Conservation (phyloP, 495 filamentous ascomycete genomes). For the Jackrogersella minutella region DNA sequence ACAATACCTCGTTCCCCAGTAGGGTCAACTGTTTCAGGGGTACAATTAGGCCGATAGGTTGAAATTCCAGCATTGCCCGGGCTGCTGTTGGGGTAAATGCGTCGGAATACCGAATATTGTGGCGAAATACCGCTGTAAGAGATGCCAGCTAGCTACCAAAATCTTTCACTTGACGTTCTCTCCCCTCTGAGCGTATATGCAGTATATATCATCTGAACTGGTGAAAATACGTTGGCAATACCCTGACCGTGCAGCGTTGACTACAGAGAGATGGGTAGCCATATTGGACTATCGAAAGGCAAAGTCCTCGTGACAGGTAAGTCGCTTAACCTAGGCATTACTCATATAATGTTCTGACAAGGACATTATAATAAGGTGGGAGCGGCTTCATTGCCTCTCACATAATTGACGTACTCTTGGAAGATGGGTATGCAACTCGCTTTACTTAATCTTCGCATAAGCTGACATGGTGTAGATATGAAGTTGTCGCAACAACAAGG, state of each 20-base stretch:
- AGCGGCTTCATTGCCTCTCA: conserved; percentile 43
- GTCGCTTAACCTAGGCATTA: background rate
- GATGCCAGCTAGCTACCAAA: background rate
- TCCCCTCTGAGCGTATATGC: no score
- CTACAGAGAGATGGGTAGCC: background rate
- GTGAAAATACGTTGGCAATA: background rate
- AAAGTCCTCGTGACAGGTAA: conserved; percentile 38
- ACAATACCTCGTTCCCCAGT: background rate
- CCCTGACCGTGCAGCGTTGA: background rate
- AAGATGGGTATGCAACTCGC: conserved; percentile 17
- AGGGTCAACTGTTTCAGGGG: background rate
- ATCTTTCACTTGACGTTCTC: background rate
- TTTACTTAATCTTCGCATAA: background rate
- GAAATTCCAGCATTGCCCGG: background rate
- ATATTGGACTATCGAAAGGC: conserved; percentile 8
- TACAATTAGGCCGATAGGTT: background rate
- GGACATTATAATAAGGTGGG: conserved; percentile 2
- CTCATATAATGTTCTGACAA: background rate
- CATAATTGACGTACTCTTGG: conserved; percentile 32
- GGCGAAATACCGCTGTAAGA: background rate
- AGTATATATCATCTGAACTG: background rate
- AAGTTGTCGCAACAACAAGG: conserved; percentile 50
- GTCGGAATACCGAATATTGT: conserved; percentile 29
- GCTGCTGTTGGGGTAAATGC: conserved; percentile 32
- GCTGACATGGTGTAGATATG: conserved; percentile 39